phyloP scores from a whole-genome alignment of 768 basidiomycete genomes.

The Guyanaporus albipodus region DNA sequence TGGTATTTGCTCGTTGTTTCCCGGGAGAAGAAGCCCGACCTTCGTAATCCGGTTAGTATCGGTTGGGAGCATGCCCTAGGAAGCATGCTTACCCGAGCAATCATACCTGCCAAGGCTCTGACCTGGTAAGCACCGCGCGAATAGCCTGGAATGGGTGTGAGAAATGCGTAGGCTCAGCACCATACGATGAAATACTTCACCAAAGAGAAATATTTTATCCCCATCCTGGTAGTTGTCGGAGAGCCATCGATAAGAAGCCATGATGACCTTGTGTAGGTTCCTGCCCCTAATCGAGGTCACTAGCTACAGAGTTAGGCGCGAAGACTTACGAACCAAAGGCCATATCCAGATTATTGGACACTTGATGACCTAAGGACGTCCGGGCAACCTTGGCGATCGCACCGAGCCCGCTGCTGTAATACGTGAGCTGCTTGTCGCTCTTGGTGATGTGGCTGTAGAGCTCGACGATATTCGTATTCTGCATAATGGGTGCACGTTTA shows the following conservation, averaged over 20 bases:
- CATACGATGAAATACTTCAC: constrained; percentile 16
- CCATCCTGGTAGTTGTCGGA: constrained; percentile 36
- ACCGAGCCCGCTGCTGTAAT: constrained; percentile 41
- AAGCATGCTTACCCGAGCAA: constrained; percentile 30
- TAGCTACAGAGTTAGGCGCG: background rate
- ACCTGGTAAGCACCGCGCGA: constrained; percentile 49
- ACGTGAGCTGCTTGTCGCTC: constrained; percentile 33
- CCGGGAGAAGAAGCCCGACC: constrained; percentile 41
- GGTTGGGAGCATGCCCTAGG: background rate
- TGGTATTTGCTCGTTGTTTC: constrained; percentile 40
- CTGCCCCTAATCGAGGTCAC: constrained; percentile 16
- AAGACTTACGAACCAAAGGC: constrained; percentile 35
- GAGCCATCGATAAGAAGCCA: constrained; percentile 40
- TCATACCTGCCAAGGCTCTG: constrained; percentile 42
- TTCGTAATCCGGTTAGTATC: constrained; percentile 5
- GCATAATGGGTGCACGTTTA: background rate
- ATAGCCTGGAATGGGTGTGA: constrained; percentile 32
- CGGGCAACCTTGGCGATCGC: constrained; percentile 28
- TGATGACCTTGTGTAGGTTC: constrained; percentile 34
- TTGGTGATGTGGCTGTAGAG: constrained; percentile 37
- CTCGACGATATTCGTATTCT: constrained; percentile 44
- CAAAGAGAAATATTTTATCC: constrained; percentile 41
- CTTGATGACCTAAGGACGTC: constrained; percentile 14
- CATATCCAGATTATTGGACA: constrained; percentile 32
- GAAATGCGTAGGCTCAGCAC: background rate